Conservation (phyloP, 2,329 filamentous ascomycete species). For the Epichloe aotearoae region DNA sequence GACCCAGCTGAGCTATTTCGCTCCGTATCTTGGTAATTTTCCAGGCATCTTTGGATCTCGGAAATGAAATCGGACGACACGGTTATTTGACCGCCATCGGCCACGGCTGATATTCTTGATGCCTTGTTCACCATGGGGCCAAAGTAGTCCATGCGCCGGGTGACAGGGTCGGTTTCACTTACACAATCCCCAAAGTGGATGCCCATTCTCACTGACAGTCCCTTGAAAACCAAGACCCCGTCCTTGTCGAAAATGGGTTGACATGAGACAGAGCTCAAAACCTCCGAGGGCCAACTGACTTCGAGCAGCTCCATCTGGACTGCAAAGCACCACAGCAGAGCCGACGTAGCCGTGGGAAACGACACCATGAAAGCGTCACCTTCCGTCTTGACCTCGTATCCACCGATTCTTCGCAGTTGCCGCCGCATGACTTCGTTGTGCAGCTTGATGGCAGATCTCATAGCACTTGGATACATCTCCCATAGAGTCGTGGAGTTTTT, state of each 20-base stretch:
- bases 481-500: constrained; percentile 94
- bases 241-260: constrained; percentile 74
- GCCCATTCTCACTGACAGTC: constrained; percentile 92
- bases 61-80: constrained; percentile 95
- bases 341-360: constrained; percentile 90
- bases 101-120: constrained; percentile 82
- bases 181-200: constrained; percentile 92
- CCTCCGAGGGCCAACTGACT: constrained; percentile 85
- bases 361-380: constrained; percentile 99
- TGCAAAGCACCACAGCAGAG: constrained; percentile 90
- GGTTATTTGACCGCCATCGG: constrained; percentile 92
- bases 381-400: constrained; percentile 99
- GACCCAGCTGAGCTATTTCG: constrained; percentile 53
- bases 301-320: constrained; percentile 82
- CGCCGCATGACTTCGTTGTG: constrained; percentile 96
- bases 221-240: constrained; percentile 80
- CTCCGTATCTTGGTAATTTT: constrained; percentile 79
- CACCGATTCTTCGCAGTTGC: constrained; percentile 83
- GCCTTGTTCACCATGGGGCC: constrained; percentile 98
- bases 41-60: constrained; percentile 82
- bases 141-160: constrained; percentile 97
- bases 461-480: constrained; percentile 89
- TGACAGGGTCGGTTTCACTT: constrained; percentile 90
- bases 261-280: constrained; percentile 74
- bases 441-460: constrained; percentile 92